Base-by-base conservation (phyloP, 164 flowering plant species). In the Tetrastigma voinierianum region DNA sequence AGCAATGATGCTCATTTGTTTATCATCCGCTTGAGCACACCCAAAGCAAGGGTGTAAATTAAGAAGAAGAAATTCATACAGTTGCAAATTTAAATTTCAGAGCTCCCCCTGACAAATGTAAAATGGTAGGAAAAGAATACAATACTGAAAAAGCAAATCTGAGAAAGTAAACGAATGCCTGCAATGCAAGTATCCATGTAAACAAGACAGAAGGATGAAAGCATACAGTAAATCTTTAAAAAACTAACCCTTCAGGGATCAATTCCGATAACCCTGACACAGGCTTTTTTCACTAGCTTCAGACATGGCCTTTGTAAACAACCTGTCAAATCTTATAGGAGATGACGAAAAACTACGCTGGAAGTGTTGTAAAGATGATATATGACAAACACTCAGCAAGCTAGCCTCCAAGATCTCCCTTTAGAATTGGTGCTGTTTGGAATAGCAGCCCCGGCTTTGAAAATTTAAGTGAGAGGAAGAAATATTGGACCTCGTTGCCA, bases 211-310 rank as follows among this genome's bases (percentile, higher is more conserved):
- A 12, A 32, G 12, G 4, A 44, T 20, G 43, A 61, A 44, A 46
- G 40, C 6, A 32, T 32, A 32, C 40, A 32, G 6, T 32, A n/a
- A n/a, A 32, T 3, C 6, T 7, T 32, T 32, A 4, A 46, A 57
- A 24, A 56, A 40, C 66, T 19, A 49, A 87, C 98, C 98, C 90
- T 70, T 90, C 75, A 94, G 76, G 77, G n/a, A n/a, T 91, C 87
- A 72, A 94, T 84, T 25, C n/a, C n/a, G 93, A 82, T 74, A 91
- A 76, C 24, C 95, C 93, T 19, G 90, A 59, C 9, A 64, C 21
- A 48, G 85, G 78, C 67, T 70, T 84, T 64, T 74, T 51, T 80
- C 88, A 55, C 77, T 80, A 14, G 84, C 46, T 72, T 80, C 88
- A 62, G 96, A 76, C 85, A 76, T 80, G 32, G 98, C 98, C 73